phyloP scores from a whole-genome alignment of 768 basidiomycete genomes.

The Boletellus ananas region DNA sequence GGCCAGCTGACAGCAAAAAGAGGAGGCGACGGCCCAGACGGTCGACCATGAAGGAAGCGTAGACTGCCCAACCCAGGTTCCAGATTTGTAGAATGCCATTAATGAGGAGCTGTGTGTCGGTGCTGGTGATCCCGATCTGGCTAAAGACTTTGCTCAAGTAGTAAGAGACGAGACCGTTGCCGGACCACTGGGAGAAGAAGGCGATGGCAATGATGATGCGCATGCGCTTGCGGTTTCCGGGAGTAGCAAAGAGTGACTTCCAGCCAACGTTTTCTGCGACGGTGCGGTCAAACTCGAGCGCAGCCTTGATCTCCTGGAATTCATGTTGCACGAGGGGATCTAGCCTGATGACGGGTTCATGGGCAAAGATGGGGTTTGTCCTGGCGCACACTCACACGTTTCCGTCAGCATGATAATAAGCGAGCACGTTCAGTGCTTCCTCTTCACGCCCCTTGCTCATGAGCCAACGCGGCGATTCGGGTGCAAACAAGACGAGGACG shows the following conservation, averaged over 20 bases:
- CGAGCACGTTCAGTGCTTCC: constrained; percentile 65
- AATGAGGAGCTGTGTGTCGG: constrained; percentile 69
- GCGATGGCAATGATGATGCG: constrained; percentile 72
- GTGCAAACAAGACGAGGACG: constrained; percentile 59
- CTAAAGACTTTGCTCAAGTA: constrained; percentile 74
- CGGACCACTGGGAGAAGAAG: constrained; percentile 86
- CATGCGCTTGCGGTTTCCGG: constrained; percentile 75
- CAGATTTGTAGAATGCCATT: constrained; percentile 84
- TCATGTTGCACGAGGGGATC: constrained; percentile 72
- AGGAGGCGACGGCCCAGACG: constrained; percentile 65
- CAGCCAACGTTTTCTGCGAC: constrained; percentile 61
- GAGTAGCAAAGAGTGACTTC: constrained; percentile 60
- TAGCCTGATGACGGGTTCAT: constrained; percentile 30
- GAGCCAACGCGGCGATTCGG: constrained; percentile 85
- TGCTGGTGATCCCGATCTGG: constrained; percentile 60
- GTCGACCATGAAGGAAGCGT: constrained; percentile 60
- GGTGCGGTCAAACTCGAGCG: constrained; percentile 63
- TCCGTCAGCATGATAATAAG: constrained; percentile 81
- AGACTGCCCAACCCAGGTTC: constrained; percentile 64
- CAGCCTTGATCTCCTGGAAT: constrained; percentile 77
- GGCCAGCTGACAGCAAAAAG: constrained; percentile 54
- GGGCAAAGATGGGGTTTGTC: not conserved
- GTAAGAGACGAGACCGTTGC: constrained; percentile 80
- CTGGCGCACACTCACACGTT: constrained; percentile 42
- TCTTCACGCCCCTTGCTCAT: constrained; percentile 69